phyloP scores from a whole-genome alignment of 148 eudicot species.

The Beta vulgaris region DNA sequence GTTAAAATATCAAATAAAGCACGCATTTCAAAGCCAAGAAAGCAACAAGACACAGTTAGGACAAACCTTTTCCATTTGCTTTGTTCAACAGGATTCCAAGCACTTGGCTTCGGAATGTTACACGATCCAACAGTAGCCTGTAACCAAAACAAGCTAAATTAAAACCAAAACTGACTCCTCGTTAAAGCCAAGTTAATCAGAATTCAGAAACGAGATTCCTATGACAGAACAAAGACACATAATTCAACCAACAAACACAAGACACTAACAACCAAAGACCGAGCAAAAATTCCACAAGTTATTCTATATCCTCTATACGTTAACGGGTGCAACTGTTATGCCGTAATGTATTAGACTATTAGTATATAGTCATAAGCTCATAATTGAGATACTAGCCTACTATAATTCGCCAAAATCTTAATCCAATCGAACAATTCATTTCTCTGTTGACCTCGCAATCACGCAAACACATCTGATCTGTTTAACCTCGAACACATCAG shows the following conservation, averaged over 20 bases:
- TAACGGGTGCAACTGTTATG: neutral
- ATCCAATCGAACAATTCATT: neutral
- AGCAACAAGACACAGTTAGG: neutral
- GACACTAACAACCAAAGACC: neutral
- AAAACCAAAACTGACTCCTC: slow-evolving; percentile 11
- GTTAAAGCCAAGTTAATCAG: neutral
- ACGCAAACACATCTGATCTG: neutral
- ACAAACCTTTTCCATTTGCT: slow-evolving; percentile 98
- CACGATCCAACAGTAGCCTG: slow-evolving; percentile 97
- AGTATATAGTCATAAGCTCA: neutral
- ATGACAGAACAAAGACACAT: neutral
- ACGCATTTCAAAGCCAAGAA: neutral
- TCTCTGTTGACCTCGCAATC: neutral
- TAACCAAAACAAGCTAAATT: slow-evolving; percentile 28
- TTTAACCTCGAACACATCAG: neutral
- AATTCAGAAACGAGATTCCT: neutral
- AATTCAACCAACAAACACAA: neutral
- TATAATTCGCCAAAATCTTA: neutral
- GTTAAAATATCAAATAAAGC: neutral
- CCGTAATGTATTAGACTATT: neutral
- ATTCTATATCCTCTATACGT: neutral
- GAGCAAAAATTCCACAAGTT: neutral
- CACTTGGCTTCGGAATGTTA: slow-evolving; percentile 78
- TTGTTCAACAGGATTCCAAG: slow-evolving; percentile 93
- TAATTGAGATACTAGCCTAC: neutral